These are phyloP conservation scores for Lonicera japonica DNA, from an alignment of 129 eudicot species.

Conservation along the genomic window DNA sequence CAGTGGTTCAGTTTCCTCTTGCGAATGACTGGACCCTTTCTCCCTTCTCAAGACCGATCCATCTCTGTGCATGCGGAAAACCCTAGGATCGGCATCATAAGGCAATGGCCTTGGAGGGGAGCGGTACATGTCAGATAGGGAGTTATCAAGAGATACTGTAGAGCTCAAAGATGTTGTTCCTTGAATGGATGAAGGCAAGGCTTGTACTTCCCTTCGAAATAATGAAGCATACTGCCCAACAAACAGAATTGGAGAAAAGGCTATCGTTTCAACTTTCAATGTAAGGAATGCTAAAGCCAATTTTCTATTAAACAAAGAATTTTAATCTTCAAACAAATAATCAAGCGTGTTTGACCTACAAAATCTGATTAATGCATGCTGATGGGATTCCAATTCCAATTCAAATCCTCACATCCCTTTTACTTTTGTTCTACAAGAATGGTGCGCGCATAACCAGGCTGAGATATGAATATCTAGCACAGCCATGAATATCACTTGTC, in stretches of 20 bases:
- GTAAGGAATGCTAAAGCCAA: neutral
- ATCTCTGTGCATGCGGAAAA: slow-evolving; percentile 69
- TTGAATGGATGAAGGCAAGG: slow-evolving; percentile 63
- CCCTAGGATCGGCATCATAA: slow-evolving; percentile 86
- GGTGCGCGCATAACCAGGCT: too few species aligned
- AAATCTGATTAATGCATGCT: too few species aligned
- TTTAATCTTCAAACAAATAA: too few species aligned
- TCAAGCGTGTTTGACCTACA: too few species aligned
- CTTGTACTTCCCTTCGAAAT: slow-evolving; percentile 74
- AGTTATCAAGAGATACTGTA: slow-evolving; percentile 59
- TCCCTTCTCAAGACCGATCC: slow-evolving; percentile 86
- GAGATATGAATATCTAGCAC: too few species aligned
- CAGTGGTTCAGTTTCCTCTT: slow-evolving; percentile 83
- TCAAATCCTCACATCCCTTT: too few species aligned
- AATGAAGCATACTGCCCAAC: slow-evolving; percentile 74
- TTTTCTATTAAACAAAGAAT: too few species aligned
- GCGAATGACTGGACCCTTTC: slow-evolving; percentile 83
- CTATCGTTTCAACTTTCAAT: slow-evolving; percentile 1
- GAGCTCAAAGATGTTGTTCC: slow-evolving; percentile 75
- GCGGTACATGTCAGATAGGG: slow-evolving; percentile 72
- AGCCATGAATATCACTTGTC: too few species aligned
- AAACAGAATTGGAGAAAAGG: slow-evolving; percentile 12
- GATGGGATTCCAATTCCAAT: too few species aligned
- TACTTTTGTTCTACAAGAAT: too few species aligned
- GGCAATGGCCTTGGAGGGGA: slow-evolving; percentile 98